Evolutionary conservation across 805 yeast species (phyloP), one percentile per base, ranked within the genome.

Genomic region (Vanderwaltozyma tropicalis): DNA sequence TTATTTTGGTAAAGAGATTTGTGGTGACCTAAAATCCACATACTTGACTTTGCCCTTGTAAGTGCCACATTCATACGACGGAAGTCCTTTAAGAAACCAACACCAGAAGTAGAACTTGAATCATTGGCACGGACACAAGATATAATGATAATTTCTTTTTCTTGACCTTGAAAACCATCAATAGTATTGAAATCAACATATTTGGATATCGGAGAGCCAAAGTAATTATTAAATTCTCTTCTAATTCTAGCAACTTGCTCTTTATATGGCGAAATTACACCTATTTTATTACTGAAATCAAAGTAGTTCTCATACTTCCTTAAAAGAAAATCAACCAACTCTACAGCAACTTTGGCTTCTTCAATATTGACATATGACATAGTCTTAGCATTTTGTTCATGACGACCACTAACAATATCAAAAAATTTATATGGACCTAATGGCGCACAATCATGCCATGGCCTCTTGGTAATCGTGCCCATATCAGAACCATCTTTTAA

Each of bases 11-110:
- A 49, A 46, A 89, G 69, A 1, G 94, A 76, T n/a, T 67, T 63
- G 22, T 69, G 72, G 48, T 83, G 78, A 16, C 98, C 98, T 13
- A 94, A 59, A 40, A 92, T 78, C 97, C 97, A 92, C 45, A 92
- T 64, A 1, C 97, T 82, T 1, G 94, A 72, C 48, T 80, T 75
- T 0, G 97, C 96, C 65, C 99, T 82, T 1, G 97, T 89, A 27
- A 92, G 63, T 0, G 96, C 97, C 38, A 92, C 98, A 59, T 92
- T 92, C 95, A 92, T 85, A 66, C 98, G 83, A 45, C 98, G 72
- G 28, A 79, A 71, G 61, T 92, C 99, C 33, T 81, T 79, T 56
- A 92, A 69, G 62, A 92, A 92, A 14, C 97, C 98, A 41, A 89
- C 85, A 17, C 97, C 97, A 41, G 89, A 83, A 33, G 77, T 71